A percentile compares a stretch with the other conserved stretches of the same genome.
phyloP scores from a whole-genome alignment of 2,329 filamentous ascomycete species.

The Neofusicoccum ribis region DNA sequence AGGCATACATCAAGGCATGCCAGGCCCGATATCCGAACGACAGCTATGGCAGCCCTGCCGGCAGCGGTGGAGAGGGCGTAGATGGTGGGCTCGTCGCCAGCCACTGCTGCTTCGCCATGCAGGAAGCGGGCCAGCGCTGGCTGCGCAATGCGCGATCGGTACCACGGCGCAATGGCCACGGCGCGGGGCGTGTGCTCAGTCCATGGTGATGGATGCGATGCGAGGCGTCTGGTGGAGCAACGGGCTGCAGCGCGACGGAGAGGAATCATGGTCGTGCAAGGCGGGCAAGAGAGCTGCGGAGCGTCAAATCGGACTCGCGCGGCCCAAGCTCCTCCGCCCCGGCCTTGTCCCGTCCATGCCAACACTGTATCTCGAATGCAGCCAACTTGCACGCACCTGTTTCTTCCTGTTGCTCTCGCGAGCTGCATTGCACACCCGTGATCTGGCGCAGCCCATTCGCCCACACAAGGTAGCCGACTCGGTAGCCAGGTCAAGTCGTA shows the following conservation, averaged over 20 bases:
- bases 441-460: no score
- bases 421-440: no score
- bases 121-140: not conserved
- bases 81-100: constrained; percentile 59
- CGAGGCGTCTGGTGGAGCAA: not conserved
- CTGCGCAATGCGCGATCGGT: not conserved
- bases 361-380: no score
- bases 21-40: constrained; percentile 83
- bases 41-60: constrained; percentile 85
- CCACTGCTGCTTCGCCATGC: not conserved
- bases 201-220: not conserved
- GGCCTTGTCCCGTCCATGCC: not conserved
- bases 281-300: not conserved
- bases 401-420: no score
- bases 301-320: not conserved
- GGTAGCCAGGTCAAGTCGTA: no score
- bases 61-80: constrained; percentile 88
- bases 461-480: no score
- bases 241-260: not conserved
- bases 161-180: constrained; percentile 1
- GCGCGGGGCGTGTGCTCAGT: not conserved
- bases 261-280: constrained; percentile 15
- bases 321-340: constrained; percentile 6
- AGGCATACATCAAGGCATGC: constrained; percentile 64
- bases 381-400: no score